These are phyloP conservation scores for Ligustrum vulgare DNA, from an alignment of 257 asterid genomes.

Conservation along the genomic window DNA sequence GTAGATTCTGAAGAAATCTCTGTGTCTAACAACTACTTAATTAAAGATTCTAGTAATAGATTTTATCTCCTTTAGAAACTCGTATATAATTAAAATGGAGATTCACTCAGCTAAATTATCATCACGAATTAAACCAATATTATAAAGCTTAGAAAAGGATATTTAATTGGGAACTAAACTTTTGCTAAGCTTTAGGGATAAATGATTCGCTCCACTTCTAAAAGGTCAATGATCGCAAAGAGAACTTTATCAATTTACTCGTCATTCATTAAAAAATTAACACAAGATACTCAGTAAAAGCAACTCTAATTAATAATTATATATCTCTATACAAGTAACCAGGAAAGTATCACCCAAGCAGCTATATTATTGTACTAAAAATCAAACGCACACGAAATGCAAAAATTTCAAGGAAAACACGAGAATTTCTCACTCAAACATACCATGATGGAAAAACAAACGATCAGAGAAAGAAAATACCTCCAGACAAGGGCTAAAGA, in stretches of 20 bases:
- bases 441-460: slow-evolving; percentile 1
- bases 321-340: neutral
- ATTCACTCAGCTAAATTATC: neutral
- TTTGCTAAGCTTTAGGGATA: slow-evolving; percentile 1
- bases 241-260: slow-evolving; percentile 14
- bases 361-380: slow-evolving; percentile 10
- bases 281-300: slow-evolving; percentile 14
- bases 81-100: neutral
- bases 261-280: neutral
- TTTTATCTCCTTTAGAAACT: neutral
- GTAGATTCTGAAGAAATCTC: neutral
- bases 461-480: slow-evolving; percentile 16
- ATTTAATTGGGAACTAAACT: neutral
- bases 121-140: neutral
- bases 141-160: neutral
- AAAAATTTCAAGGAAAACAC: neutral
- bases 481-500: neutral
- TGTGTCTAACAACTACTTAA: slow-evolving; percentile 4
- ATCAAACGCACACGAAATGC: slow-evolving; percentile 17
- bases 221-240: slow-evolving; percentile 12
- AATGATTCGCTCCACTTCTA: slow-evolving; percentile 9
- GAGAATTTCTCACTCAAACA: neutral
- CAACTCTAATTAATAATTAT: slow-evolving; percentile 6
- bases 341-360: slow-evolving; percentile 14
- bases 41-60: slow-evolving; percentile 7